These are phyloP conservation scores for Sanguinoderma infundibulare DNA, from an alignment of 1,284 basidiomycete genomes.

Conservation along the genomic window DNA sequence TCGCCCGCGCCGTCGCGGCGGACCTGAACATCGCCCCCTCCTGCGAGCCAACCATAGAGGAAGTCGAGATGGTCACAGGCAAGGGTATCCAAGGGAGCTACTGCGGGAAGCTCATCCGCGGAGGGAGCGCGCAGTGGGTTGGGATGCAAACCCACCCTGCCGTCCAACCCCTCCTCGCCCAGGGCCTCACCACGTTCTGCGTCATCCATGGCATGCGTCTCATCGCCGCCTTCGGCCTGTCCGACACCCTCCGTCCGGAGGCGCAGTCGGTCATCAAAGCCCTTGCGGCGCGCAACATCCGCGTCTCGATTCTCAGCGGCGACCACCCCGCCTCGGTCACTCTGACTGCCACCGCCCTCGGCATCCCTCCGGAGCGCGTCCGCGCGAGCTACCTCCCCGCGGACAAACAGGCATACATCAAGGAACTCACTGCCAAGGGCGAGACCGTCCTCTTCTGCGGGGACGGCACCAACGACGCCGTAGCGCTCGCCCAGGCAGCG, in stretches of 20 bases:
- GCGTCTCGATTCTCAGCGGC: constrained; percentile 56
- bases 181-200: constrained; percentile 42
- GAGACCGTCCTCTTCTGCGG: constrained; percentile 45
- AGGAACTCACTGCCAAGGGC: constrained; percentile 32
- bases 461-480: constrained; percentile 58
- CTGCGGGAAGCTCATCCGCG: constrained; percentile 34
- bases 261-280: constrained; percentile 42
- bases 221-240: constrained; percentile 48
- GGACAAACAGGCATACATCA: constrained; percentile 54
- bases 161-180: constrained; percentile 27
- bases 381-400: constrained; percentile 53
- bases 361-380: constrained; percentile 45
- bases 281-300: constrained; percentile 43
- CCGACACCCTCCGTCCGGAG: constrained; percentile 53
- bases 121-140: constrained; percentile 43
- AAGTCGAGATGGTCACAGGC: constrained; percentile 40
- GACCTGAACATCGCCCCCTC: constrained; percentile 17
- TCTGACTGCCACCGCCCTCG: constrained; percentile 47
- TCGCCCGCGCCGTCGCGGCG: constrained; percentile 37
- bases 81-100: constrained; percentile 40
- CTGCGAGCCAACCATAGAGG: constrained; percentile 13
- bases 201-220: constrained; percentile 37
- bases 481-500: constrained; percentile 56
- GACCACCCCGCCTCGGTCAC: constrained; percentile 57
- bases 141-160: constrained; percentile 28